phyloP scores from a whole-genome alignment of 108 stramenopile genomes.

The Epithemia pelagica region DNA sequence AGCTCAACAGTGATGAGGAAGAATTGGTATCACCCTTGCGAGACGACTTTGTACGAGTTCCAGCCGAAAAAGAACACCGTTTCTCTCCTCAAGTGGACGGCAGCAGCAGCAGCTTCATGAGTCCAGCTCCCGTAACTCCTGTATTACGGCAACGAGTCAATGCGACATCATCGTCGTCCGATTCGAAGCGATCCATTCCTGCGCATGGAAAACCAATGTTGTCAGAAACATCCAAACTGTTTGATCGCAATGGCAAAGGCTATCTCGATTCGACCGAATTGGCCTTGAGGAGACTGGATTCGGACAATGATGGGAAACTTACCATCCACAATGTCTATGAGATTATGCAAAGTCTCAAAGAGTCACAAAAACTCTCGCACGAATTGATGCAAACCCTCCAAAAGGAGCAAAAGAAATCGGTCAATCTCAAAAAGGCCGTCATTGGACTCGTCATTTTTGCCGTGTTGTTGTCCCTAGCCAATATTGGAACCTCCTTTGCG shows the following conservation, averaged over 20 bases:
- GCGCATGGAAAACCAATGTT: background rate
- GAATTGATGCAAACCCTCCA: conserved; percentile 19
- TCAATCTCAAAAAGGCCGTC: conserved; percentile 24
- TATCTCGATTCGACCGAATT: conserved; percentile 33
- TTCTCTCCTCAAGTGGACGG: too few relatives aligned
- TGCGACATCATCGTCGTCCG: too few relatives aligned
- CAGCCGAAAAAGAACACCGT: background rate
- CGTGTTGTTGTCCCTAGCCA: conserved; percentile 32
- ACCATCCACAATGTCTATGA: conserved; percentile 36
- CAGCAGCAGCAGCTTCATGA: background rate
- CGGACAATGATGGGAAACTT: conserved; percentile 28
- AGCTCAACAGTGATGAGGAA: background rate
- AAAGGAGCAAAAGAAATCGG: conserved; percentile 22
- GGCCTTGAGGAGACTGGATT: conserved; percentile 43
- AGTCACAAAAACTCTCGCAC: conserved; percentile 6
- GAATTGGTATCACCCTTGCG: background rate
- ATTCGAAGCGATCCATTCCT: background rate
- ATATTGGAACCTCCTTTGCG: conserved; percentile 45
- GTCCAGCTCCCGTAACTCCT: background rate
- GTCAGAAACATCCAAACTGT: conserved; percentile 29
- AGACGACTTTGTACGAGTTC: too few relatives aligned
- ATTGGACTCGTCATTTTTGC: conserved; percentile 23
- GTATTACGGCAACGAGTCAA: too few relatives aligned
- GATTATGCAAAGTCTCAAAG: conserved; percentile 21
- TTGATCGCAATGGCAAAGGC: conserved; percentile 42